A percentile compares a stretch with the other conserved stretches of the same genome.
phyloP scores from a whole-genome alignment of 1,139 yeast genomes.

The Scheffersomyces titani region DNA sequence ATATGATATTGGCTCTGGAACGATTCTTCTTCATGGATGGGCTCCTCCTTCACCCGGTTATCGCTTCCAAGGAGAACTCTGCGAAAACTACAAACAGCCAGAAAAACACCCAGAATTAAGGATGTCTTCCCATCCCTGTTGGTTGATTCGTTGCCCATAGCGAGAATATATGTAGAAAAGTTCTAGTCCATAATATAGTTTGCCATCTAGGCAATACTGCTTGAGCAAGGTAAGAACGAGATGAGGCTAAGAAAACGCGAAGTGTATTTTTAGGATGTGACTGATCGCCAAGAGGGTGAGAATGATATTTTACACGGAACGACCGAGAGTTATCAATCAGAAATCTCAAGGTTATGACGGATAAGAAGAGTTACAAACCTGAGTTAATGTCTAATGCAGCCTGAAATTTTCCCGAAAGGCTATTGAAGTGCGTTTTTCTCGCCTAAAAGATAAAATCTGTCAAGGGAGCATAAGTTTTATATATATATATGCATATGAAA shows the following conservation, averaged over 20 bases:
- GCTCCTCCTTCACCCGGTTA: background rate
- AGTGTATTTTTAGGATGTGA: background rate
- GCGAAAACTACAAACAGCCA: background rate
- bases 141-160: background rate
- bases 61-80: background rate
- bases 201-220: background rate
- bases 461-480: background rate
- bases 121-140: background rate
- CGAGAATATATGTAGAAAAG: background rate
- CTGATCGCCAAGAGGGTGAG: background rate
- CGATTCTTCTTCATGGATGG: background rate
- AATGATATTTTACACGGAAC: background rate
- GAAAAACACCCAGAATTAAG: background rate
- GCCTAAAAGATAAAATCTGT: background rate
- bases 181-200: background rate
- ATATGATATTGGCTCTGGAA: background rate
- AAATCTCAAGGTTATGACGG: background rate
- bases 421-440: background rate
- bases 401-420: background rate
- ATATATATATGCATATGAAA: background rate
- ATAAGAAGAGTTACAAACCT: background rate
- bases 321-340: background rate
- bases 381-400: background rate
- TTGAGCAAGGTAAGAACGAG: background rate
- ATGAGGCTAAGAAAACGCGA: background rate